Base-by-base conservation (phyloP, 1,284 basidiomycete species). In the Bondarzewia mesenterica region DNA sequence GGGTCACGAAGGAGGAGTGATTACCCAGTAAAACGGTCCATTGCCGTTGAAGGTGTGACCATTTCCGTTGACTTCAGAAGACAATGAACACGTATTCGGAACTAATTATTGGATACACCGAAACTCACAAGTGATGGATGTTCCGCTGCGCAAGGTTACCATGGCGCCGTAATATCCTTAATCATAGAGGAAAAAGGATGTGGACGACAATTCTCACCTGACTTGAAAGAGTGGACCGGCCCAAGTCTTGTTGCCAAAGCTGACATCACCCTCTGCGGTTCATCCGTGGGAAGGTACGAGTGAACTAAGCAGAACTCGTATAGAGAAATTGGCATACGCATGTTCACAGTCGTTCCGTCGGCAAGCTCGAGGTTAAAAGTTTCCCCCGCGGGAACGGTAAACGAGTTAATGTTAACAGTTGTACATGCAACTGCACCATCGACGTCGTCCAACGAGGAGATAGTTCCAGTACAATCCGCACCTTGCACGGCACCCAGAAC, bases 331-430 rank as follows among this genome's bases (percentile, higher is more conserved):
- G 8, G 57, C 68, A 52, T 51, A 73, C 74, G 61, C 60, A 77
- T 59, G 52, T 64, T 66, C 22, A 68, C 66, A 12, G 59, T 63
- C 0, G 64, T 57, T 15, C 59, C 58, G 23, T 47, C 42, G 15
- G 56, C 52, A 16, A 65, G 54, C 12, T 53, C 51, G 41, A 67
- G 58, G 20, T 52, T 55, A 50, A 68, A 61, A 1, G 61, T 60
- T 52, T 62, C 47, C 25, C 64, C 64, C n/a, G 63, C 63, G 8
- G 63, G 60, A 18, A 64, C 63, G 8, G 58, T 72, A 57, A 76
- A 75, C 22, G 64, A 55, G 48, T 74, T 71, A 49, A 77, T 65
- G 55, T 70, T 69, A 36, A 77, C 68, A 7, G 69, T 74, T 4
- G 70, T 74, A 56, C 73, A 77, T 46, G 61, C 53, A 27, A 71